These are phyloP conservation scores for Eimeria brunetti DNA, from an alignment of 169 alveolate species.

Conservation along the genomic window DNA sequence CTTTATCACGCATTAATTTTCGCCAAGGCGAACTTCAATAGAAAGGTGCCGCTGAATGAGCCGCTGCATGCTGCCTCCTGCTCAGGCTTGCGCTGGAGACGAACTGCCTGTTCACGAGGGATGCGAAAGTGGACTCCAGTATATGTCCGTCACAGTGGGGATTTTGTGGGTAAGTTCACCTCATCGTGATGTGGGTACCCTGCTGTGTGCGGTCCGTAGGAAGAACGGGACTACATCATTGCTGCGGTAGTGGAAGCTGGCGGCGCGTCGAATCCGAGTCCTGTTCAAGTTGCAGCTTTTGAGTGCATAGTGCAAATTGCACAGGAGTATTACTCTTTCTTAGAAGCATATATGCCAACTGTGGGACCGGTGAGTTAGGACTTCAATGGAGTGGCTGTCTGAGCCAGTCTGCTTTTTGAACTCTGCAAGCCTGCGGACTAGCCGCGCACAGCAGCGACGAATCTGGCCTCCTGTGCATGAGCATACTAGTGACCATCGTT, in stretches of 20 bases:
- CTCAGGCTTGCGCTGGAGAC: background rate
- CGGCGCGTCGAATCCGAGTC: slow-evolving; percentile 58
- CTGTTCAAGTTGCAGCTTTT: slow-evolving; percentile 84
- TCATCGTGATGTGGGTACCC: background rate
- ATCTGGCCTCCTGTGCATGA: background rate
- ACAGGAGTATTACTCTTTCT: slow-evolving; percentile 71
- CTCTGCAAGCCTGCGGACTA: background rate
- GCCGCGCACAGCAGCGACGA: too few species aligned
- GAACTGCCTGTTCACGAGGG: too few species aligned
- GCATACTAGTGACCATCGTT: background rate
- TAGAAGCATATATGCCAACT: slow-evolving; percentile 77
- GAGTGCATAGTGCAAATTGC: slow-evolving; percentile 85
- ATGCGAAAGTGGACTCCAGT: background rate
- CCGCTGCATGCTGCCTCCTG: background rate
- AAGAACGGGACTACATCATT: slow-evolving; percentile 73
- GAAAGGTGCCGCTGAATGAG: slow-evolving; percentile 42
- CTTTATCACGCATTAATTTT: slow-evolving; percentile 84
- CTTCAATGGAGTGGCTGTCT: background rate
- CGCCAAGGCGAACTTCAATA: slow-evolving; percentile 74
- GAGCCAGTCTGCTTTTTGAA: background rate
- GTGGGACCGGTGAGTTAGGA: slow-evolving; percentile 60
- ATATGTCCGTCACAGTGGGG: background rate
- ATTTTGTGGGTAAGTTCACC: background rate
- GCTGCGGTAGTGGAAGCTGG: slow-evolving; percentile 75
- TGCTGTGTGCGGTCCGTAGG: slow-evolving; percentile 38